phyloP scores from a whole-genome alignment of 306 rosid species.

The Ochetophila trinervis region DNA sequence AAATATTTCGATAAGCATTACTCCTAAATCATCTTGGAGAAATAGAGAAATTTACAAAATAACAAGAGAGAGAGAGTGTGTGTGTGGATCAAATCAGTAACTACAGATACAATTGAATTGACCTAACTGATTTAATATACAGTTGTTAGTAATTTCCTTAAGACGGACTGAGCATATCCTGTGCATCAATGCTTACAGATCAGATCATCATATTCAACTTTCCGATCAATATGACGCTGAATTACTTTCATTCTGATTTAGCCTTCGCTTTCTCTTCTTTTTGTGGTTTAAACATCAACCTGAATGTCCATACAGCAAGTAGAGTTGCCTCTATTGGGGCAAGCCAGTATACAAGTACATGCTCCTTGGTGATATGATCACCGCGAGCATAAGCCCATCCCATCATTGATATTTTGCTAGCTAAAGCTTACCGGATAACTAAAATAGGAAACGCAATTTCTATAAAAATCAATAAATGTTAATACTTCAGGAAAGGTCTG shows the following conservation, averaged over 20 bases:
- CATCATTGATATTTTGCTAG: constrained; percentile 32
- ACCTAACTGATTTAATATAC: background rate
- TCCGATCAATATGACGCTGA: background rate
- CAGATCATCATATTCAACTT: constrained; percentile 8
- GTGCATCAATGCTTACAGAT: background rate
- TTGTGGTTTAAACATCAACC: constrained; percentile 38
- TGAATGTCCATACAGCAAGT: constrained; percentile 75
- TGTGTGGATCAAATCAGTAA: background rate
- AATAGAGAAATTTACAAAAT: too few species aligned
- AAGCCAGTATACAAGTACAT: constrained; percentile 84
- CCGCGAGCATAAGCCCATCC: constrained; percentile 98
- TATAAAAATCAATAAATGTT: background rate
- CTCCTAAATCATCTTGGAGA: too few species aligned
- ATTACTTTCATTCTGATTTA: constrained; percentile 61
- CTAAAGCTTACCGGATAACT: background rate
- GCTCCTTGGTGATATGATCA: constrained; percentile 81
- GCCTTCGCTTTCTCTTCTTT: constrained; percentile 51
- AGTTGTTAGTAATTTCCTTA: background rate
- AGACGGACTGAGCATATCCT: background rate
- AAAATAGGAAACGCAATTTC: background rate
- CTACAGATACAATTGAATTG: background rate
- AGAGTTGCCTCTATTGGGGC: constrained; percentile 86
- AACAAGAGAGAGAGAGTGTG: too few species aligned
- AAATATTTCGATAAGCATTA: background rate
- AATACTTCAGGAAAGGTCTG: constrained; percentile 56